Base-by-base conservation (phyloP, 176 grass and related monocot species). In the Chrysopogon serrulatus region DNA sequence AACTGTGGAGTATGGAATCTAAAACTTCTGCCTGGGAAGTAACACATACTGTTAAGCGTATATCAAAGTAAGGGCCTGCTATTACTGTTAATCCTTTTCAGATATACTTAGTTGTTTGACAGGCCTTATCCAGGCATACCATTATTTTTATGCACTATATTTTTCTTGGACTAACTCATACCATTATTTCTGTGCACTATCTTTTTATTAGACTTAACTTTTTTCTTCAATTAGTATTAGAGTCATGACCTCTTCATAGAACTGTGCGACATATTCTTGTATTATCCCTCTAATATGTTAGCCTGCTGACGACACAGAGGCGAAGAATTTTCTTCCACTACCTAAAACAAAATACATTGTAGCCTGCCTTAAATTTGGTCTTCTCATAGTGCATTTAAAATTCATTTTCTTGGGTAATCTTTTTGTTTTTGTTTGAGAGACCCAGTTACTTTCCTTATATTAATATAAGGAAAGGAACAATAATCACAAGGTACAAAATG, bases 21-120 rank as follows among this genome's bases (percentile, higher is more conserved):
- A 91, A 90, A 57, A 68, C 90, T 79, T 90, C 85, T 80, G 70
- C 79, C 77, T 94, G 88, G 83, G 90, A 89, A 85, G 69, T 87
- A 81, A 68, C 88, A 53, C 86, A 87, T 79, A 87, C 79, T 64
- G 78, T 78, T 19, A 87, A 90, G 74, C 89, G 74, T 76, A 73
- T 91, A 68, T 91, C 92, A 32, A 93, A 91, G 95, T 98, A 93
- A 91, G 81, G 45, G 13, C 5, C n/a, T 71, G 4, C 4, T 43
- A 35, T 85, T 85, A 48, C 44, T 82, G 6, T 35, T 71, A 15
- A 40, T 76, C 62, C 48, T 41, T 75, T 74, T 47, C 1, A 35
- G 62, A 82, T 49, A 43, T 26, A 77, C 47, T 21, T 70, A 32
- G 10, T 68, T 70, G 42, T 83, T 63, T 49, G 64, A 70, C 5